These are phyloP conservation scores for Rauvolfia tetraphylla DNA, from an alignment of 257 asterid species.

Conservation along the genomic window DNA sequence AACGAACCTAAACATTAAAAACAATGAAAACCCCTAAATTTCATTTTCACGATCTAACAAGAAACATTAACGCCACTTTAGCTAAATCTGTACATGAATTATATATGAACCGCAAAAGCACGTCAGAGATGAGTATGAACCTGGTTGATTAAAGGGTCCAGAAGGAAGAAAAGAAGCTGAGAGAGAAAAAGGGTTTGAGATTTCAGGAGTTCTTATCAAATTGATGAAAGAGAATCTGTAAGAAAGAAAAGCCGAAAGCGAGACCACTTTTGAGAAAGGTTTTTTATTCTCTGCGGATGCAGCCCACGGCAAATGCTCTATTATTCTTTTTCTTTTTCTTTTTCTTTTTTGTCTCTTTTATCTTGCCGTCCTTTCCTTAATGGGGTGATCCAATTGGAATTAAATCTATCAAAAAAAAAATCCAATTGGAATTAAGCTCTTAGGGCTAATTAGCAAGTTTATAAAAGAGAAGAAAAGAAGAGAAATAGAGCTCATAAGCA, in stretches of 20 bases:
- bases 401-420: too few species aligned
- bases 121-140: background rate
- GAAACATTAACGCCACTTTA: background rate
- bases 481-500: too few species aligned
- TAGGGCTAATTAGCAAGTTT: too few species aligned
- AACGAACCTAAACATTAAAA: background rate
- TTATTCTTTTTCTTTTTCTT: background rate
- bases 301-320: background rate
- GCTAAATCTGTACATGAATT: background rate
- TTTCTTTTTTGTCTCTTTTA: background rate
- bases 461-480: too few species aligned
- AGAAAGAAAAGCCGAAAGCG: background rate
- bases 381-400: too few species aligned
- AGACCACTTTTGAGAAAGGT: background rate
- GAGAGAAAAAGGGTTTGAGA: background rate
- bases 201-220: conserved; percentile 6
- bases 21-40: background rate
- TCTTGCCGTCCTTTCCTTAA: too few species aligned
- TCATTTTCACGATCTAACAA: background rate
- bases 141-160: background rate
- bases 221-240: background rate
- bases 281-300: background rate
- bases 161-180: background rate
- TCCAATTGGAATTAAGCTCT: too few species aligned
- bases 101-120: background rate